A percentile compares a stretch with the other conserved stretches of the same genome.
Evolutionary conservation across 768 basidiomycete species (phyloP).

Genomic region (Daedalea quercina): DNA sequence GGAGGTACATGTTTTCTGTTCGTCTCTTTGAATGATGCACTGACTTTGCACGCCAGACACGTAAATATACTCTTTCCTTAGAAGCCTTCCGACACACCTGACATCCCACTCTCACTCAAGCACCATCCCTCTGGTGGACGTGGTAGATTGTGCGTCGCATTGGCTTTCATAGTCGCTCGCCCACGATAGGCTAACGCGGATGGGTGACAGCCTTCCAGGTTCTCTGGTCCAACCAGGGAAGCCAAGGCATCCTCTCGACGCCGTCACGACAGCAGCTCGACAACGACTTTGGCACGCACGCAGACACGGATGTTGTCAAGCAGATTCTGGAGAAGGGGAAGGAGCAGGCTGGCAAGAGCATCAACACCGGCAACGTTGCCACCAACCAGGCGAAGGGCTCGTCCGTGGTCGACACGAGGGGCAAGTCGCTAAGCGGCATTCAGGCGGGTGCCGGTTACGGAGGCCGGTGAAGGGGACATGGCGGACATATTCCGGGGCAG

Average conservation of each 20-base stretch:
- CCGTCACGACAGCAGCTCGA: constrained; percentile 85
- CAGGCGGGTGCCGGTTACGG: constrained; percentile 9
- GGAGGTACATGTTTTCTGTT: constrained; percentile 49
- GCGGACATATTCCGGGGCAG: background rate
- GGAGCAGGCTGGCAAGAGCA: constrained; percentile 45
- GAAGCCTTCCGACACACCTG: background rate
- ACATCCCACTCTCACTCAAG: constrained; percentile 31
- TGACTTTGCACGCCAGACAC: constrained; percentile 42
- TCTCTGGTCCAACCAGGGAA: constrained; percentile 65
- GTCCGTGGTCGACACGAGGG: constrained; percentile 31
- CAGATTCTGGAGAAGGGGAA: constrained; percentile 59
- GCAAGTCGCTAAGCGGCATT: constrained; percentile 31
- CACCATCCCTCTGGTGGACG: constrained; percentile 60
- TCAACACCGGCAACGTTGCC: constrained; percentile 21
- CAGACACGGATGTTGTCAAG: constrained; percentile 56
- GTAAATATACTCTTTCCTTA: constrained; percentile 35
- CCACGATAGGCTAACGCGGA: background rate
- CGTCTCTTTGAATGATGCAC: constrained; percentile 7
- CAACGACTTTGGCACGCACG: constrained; percentile 56
- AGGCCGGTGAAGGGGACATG: background rate
- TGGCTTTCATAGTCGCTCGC: background rate
- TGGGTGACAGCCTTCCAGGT: constrained; percentile 56
- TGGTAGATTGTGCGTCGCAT: constrained; percentile 68
- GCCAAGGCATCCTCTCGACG: constrained; percentile 67
- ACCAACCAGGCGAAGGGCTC: constrained; percentile 28